Base-by-base conservation (phyloP, 768 basidiomycete species). In the Podaxis sp. region DNA sequence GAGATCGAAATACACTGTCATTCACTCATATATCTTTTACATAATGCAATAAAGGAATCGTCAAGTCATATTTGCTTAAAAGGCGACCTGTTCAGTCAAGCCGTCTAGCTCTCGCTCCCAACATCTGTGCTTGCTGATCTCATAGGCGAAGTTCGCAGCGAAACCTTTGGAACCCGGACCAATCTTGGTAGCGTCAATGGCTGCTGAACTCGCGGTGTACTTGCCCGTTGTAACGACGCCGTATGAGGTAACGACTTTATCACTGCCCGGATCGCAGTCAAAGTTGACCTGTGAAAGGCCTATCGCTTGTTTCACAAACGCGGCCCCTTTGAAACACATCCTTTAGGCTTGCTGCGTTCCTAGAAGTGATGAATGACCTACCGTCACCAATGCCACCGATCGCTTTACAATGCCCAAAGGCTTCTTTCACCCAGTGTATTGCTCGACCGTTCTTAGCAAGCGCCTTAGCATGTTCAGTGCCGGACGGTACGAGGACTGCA, bases 361-460 rank as follows among this genome's bases (percentile, higher is more conserved):
- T 4, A 26, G 48, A 56, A 1, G 28, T 12, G 6, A 39, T 55
- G 2, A n/a, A 28, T 19, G 62, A 66, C 72, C 33, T 48, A 84
- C 88, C 87, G 71, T 85, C 82, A 9, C 93, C 94, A 52, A 89
- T 78, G 1, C 87, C 92, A 2, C 86, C 90, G 62, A 96, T 91
- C 17, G 89, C 72, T 77, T 95, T 95, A 75, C 86, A 88, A 73
- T 95, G 94, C 22, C 89, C 89, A 74, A 91, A 95, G 2, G 92
- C 88, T 74, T 95, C 93, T 51, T 90, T 83, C 2, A 90, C 83
- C 81, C 89, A 93, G 71, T 96, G 92, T n/a, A 93, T 75, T 7
- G 81, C 81, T 19, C 93, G 83, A 4, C 93, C 95, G 54, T 82
- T 84, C 66, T 79, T 79, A 7, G 77, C 70, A 39, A 94, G 79